Conservation (phyloP, 2,329 filamentous ascomycete genomes). For the Monilinia polystroma region DNA sequence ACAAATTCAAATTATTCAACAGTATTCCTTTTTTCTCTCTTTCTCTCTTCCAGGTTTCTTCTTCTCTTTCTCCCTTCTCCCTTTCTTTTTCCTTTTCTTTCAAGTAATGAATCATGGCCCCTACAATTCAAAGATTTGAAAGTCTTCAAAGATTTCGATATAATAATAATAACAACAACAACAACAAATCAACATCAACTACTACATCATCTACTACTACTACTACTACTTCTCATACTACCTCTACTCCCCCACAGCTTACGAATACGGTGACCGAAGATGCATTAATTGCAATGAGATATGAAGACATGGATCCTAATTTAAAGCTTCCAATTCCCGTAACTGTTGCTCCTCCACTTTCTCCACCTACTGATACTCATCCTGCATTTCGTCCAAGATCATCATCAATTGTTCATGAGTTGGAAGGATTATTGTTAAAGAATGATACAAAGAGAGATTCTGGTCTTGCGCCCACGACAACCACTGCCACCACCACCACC, state of each 20-base stretch:
- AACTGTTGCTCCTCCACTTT: slow-evolving; percentile 36
- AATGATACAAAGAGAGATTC: slow-evolving; percentile 52
- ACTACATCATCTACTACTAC: no score
- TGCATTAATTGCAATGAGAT: slow-evolving; percentile 53
- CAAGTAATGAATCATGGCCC: slow-evolving; percentile 20
- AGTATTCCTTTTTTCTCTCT: not conserved
- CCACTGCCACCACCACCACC: slow-evolving; percentile 39
- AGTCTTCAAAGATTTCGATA: slow-evolving; percentile 13
- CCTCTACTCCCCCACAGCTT: slow-evolving; percentile 6
- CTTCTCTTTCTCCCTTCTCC: not conserved
- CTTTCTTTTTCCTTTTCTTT: not conserved
- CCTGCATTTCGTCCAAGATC: slow-evolving; percentile 33
- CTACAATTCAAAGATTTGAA: slow-evolving; percentile 6
- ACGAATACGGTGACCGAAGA: slow-evolving; percentile 27
- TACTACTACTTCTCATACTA: no score
- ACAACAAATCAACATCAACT: not conserved
- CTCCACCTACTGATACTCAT: slow-evolving; percentile 36
- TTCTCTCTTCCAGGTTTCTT: not conserved
- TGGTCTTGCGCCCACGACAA: slow-evolving; percentile 48
- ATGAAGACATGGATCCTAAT: slow-evolving; percentile 57
- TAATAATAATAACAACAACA: not conserved
- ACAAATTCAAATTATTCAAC: no score
- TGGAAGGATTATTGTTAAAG: slow-evolving; percentile 40
- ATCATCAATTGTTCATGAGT: slow-evolving; percentile 14
- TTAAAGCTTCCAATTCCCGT: slow-evolving; percentile 56